Evolutionary conservation across 257 asterid genomes (phyloP).

Genomic region (Schizonepeta tenuifolia): DNA sequence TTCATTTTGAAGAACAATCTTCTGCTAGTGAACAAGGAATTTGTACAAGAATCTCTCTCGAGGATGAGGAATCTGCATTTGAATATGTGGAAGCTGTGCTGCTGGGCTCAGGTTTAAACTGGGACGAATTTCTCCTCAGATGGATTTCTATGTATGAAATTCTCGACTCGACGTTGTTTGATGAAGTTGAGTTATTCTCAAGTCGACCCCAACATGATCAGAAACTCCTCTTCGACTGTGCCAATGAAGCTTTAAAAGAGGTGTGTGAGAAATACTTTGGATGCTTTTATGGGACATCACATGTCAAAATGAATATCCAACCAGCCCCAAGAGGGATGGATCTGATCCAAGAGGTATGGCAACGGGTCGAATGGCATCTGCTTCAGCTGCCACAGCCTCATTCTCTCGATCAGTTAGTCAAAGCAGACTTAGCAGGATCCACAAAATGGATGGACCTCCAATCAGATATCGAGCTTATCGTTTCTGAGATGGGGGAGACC

Average conservation of each 20-base stretch:
- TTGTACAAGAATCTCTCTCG: conserved; percentile 58
- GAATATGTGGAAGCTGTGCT: conserved; percentile 98
- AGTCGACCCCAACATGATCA: conserved; percentile 71
- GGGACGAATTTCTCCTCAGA: conserved; percentile 81
- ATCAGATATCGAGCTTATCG: conserved; percentile 52
- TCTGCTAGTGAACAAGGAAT: conserved; percentile 49
- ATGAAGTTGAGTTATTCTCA: conserved; percentile 90
- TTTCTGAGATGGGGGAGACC: conserved; percentile 61
- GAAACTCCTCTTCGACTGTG: conserved; percentile 81
- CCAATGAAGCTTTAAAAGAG: conserved; percentile 69
- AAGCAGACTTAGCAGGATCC: conserved; percentile 57
- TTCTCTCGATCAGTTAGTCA: conserved; percentile 73
- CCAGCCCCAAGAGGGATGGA: conserved; percentile 74
- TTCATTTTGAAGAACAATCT: conserved; percentile 70
- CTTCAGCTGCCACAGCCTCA: conserved; percentile 44
- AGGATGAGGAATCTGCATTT: conserved; percentile 93
- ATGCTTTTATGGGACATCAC: conserved; percentile 44
- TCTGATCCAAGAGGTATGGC: conserved; percentile 84
- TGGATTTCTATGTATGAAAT: conserved; percentile 74
- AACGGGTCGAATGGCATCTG: conserved; percentile 60
- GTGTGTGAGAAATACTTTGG: conserved; percentile 67
- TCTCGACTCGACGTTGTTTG: conserved; percentile 77
- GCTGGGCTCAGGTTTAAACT: conserved; percentile 90
- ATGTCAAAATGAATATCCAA: conserved; percentile 38
- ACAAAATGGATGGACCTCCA: conserved; percentile 67